These are phyloP conservation scores for Globisporangium nodosum DNA, from an alignment of 352 stramenopile genomes.

Conservation along the genomic window DNA sequence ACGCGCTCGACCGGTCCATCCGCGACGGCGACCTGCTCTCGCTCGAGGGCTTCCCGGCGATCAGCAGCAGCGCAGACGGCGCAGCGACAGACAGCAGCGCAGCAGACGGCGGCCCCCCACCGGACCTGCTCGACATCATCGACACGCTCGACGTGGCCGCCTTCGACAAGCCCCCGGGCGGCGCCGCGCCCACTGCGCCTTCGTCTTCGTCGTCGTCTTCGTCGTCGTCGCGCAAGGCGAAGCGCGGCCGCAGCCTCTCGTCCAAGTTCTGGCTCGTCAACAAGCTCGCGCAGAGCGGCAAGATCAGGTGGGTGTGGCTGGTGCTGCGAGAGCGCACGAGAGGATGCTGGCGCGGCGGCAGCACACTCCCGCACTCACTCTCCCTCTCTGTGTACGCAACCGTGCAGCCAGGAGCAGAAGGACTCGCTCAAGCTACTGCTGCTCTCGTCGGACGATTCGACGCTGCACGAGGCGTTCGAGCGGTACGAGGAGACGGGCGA, in stretches of 20 bases:
- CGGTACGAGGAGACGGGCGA: constrained; percentile 77
- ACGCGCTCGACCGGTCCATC: constrained; percentile 66
- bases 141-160: constrained; percentile 49
- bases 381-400: background rate
- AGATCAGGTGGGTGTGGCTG: constrained; percentile 46
- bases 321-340: background rate
- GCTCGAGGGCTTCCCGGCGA: constrained; percentile 48
- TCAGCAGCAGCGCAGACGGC: too few species aligned
- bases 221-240: constrained; percentile 41
- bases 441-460: constrained; percentile 69
- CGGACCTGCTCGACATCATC: constrained; percentile 64
- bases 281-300: constrained; percentile 70
- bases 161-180: too few species aligned
- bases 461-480: constrained; percentile 68
- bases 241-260: constrained; percentile 66
- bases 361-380: too few species aligned
- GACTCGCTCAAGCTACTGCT: constrained; percentile 76
- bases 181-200: too few species aligned
- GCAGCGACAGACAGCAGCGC: constrained; percentile 5
- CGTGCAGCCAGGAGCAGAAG: constrained; percentile 63
- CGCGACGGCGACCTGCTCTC: constrained; percentile 78
- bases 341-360: too few species aligned
- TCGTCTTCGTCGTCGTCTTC: too few species aligned
- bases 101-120: constrained; percentile 19
- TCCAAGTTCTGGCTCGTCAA: constrained; percentile 87